A percentile compares a stretch with the other conserved stretches of the same genome.
Evolutionary conservation across 495 filamentous ascomycete species (phyloP).

Genomic region (Aspergillus hancockii): DNA sequence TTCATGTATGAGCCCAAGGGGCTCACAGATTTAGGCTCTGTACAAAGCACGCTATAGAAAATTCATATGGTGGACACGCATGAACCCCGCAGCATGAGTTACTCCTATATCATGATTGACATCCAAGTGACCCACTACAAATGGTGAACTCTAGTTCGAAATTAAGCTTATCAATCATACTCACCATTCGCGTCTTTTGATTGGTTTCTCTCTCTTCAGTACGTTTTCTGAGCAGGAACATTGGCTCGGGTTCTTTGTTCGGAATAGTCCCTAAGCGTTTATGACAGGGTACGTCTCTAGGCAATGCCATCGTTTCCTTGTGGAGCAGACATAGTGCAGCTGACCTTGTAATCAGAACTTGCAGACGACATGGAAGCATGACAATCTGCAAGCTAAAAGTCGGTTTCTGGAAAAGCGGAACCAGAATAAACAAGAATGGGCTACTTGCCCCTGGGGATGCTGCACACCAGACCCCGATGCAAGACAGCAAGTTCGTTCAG

Average conservation of each 20-base stretch:
- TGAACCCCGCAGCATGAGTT: not conserved
- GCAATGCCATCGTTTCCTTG: too few species aligned
- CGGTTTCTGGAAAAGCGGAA: too few species aligned
- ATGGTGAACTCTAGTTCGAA: not conserved
- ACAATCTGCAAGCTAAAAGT: too few species aligned
- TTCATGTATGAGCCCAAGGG: not conserved
- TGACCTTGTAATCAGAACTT: too few species aligned
- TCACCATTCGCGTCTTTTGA: not conserved
- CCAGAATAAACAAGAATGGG: too few species aligned
- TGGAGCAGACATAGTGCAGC: too few species aligned
- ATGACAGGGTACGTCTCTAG: too few species aligned
- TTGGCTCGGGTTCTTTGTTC: too few species aligned
- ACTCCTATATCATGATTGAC: not conserved
- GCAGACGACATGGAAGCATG: too few species aligned
- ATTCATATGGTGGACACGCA: not conserved
- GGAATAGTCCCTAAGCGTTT: too few species aligned
- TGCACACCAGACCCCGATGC: not conserved
- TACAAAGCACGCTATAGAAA: not conserved
- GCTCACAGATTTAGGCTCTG: not conserved
- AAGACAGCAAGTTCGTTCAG: not conserved
- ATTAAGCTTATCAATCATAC: not conserved
- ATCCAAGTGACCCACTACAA: not conserved
- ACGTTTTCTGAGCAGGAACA: too few species aligned
- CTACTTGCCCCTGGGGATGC: too few species aligned
- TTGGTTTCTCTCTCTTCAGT: not conserved